Conservation (phyloP, 768 basidiomycete species). For the Mycena albidolilacea region DNA sequence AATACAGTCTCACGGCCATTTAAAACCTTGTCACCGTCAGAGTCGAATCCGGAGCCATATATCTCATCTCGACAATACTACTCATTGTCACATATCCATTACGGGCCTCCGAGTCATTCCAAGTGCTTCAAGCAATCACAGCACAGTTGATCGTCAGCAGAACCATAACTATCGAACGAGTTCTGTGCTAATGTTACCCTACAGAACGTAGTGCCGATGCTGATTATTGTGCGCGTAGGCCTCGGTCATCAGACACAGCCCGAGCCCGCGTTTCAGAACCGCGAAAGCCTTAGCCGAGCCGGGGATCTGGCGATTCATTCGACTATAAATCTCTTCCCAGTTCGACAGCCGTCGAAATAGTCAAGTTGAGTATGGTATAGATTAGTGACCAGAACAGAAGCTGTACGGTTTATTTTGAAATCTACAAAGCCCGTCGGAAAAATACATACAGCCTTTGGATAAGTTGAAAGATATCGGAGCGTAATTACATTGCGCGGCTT, state of each 20-base stretch:
- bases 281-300: not conserved
- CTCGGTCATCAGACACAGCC: not conserved
- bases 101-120: not conserved
- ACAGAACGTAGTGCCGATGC: not conserved
- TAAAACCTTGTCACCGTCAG: not conserved
- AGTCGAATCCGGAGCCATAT: constrained; percentile 1
- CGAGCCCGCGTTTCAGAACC: not conserved
- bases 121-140: not conserved
- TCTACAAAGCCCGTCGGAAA: too few species aligned
- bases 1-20: not conserved
- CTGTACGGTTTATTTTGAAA: too few species aligned
- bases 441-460: too few species aligned
- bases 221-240: not conserved
- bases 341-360: not conserved
- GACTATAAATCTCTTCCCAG: not conserved
- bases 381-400: too few species aligned
- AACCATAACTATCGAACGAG: not conserved
- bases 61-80: not conserved
- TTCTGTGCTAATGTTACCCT: not conserved
- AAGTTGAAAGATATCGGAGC: too few species aligned
- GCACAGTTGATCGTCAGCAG: not conserved
- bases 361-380: not conserved
- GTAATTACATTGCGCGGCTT: not conserved
- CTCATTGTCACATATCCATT: not conserved
- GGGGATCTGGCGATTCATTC: not conserved